A percentile compares a stretch with the other conserved stretches of the same genome.
These are phyloP conservation scores for Aegle marmelos DNA, from an alignment of 345 rosid species.

Conservation along the genomic window DNA sequence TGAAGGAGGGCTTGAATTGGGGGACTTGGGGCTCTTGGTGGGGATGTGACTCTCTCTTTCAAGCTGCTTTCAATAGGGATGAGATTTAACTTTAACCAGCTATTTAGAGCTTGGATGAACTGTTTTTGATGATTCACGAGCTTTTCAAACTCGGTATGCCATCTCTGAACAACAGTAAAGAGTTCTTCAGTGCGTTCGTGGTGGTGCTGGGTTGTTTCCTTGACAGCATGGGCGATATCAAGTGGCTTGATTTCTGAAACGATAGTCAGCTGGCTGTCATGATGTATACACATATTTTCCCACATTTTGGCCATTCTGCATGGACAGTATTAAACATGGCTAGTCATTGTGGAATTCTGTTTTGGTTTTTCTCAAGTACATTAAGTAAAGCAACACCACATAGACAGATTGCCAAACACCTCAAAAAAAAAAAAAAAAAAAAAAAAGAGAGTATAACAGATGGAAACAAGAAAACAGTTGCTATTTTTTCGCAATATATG, in stretches of 20 bases:
- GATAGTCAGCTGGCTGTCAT: constrained; percentile 61
- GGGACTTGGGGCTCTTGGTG: constrained; percentile 65
- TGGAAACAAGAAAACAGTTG: background rate
- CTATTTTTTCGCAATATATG: background rate
- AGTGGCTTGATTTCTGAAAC: constrained; percentile 64
- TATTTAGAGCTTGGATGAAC: constrained; percentile 61
- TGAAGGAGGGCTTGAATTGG: constrained; percentile 78
- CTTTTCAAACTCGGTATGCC: constrained; percentile 72
- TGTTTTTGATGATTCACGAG: constrained; percentile 73
- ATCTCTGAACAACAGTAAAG: constrained; percentile 50
- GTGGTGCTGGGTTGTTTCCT: constrained; percentile 81
- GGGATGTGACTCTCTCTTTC: constrained; percentile 67
- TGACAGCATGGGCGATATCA: constrained; percentile 49
- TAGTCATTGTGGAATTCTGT: constrained; percentile 6
- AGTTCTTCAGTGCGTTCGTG: constrained; percentile 71
- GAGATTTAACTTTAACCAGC: constrained; percentile 72
- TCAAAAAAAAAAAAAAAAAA: background rate
- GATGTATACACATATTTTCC: constrained; percentile 67
- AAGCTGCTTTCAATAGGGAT: constrained; percentile 74
- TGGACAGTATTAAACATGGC: background rate
- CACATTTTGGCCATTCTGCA: constrained; percentile 93
- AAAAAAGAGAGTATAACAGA: background rate
- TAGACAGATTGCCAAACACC: background rate
- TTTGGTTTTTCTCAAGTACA: background rate
- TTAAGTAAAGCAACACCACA: background rate